These are phyloP conservation scores for Candida peoriensis DNA, from an alignment of 805 yeast genomes.

Conservation along the genomic window DNA sequence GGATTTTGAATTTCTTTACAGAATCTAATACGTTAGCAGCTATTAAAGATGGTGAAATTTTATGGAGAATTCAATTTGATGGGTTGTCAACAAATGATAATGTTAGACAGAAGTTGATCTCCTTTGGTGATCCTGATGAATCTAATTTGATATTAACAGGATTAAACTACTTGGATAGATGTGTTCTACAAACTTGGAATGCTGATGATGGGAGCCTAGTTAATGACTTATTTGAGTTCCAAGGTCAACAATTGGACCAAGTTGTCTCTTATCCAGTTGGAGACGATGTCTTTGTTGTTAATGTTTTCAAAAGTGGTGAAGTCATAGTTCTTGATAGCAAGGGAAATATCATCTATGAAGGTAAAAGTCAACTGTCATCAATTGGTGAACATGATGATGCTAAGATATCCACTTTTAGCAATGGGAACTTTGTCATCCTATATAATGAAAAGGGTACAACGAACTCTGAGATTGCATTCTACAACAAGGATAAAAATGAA, in stretches of 20 bases:
- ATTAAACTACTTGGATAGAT: conserved; percentile 14
- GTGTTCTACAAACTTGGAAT: conserved; percentile 21
- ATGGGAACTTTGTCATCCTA: conserved; percentile 14
- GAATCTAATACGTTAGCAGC: conserved; percentile 28
- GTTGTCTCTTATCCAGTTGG: conserved; percentile 1
- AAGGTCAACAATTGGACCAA: conserved; percentile 4
- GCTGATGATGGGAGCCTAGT: conserved; percentile 11
- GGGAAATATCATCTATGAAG: conserved; percentile 4
- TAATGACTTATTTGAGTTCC: conserved; percentile 10
- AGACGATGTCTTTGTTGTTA: conserved; percentile 3
- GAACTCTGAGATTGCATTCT: conserved; percentile 10
- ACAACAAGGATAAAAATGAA: conserved; percentile 6
- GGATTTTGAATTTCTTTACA: conserved; percentile 25
- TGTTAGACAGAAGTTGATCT: conserved; percentile 9
- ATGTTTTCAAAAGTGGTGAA: conserved; percentile 12
- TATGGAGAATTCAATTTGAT: conserved; percentile 28
- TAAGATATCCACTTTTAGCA: conserved; percentile 9
- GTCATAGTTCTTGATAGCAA: conserved; percentile 2
- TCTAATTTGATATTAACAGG: conserved; percentile 21
- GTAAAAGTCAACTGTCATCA: neutral
- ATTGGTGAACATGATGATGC: conserved; percentile 7
- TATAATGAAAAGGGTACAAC: conserved; percentile 5
- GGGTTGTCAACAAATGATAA: conserved; percentile 14
- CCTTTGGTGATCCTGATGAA: conserved; percentile 5
- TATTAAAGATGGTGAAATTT: conserved; percentile 30